Evolutionary conservation across 1,139 yeast species (phyloP).

Genomic region (Zygoascus meyerae): DNA sequence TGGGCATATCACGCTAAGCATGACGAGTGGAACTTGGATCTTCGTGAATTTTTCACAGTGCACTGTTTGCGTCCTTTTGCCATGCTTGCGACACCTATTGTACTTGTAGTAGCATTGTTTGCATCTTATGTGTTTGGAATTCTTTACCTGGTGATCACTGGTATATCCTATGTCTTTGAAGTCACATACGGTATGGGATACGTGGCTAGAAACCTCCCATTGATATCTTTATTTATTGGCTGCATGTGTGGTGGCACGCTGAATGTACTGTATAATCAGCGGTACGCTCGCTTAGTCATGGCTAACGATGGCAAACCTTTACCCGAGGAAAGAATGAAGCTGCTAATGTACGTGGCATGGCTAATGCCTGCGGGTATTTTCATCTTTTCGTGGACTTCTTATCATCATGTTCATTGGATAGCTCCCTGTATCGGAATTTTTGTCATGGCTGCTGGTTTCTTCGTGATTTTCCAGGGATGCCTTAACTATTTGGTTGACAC

Average conservation of each 20-base stretch:
- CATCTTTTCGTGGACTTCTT: conserved; percentile 69
- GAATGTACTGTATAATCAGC: conserved; percentile 34
- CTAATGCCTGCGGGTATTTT: conserved; percentile 63
- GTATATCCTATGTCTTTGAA: conserved; percentile 35
- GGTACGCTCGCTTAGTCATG: conserved; percentile 34
- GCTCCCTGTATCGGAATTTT: conserved; percentile 62
- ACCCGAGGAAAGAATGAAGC: conserved; percentile 59
- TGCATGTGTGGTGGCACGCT: conserved; percentile 46
- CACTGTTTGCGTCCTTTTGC: conserved; percentile 42
- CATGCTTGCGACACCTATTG: conserved; percentile 44
- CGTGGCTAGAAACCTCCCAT: conserved; percentile 50
- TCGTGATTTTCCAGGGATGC: conserved; percentile 52
- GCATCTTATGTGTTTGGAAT: conserved; percentile 46
- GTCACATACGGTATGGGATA: conserved; percentile 35
- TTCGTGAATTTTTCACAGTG: conserved; percentile 35
- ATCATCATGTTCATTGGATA: conserved; percentile 61
- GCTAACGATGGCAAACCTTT: conserved; percentile 38
- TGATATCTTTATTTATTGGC: conserved; percentile 53
- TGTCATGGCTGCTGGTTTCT: conserved; percentile 58
- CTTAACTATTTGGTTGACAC: conserved; percentile 60
- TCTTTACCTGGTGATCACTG: conserved; percentile 39
- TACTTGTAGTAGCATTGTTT: conserved; percentile 38
- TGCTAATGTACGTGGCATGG: conserved; percentile 43
- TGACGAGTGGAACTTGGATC: conserved; percentile 40
- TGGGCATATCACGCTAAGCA: conserved; percentile 39